Percentiles rank a stretch among this genome's conserved stretches.
Evolutionary conservation across 495 filamentous ascomycete species (phyloP).

Genomic region (Xylaria bambusicola): DNA sequence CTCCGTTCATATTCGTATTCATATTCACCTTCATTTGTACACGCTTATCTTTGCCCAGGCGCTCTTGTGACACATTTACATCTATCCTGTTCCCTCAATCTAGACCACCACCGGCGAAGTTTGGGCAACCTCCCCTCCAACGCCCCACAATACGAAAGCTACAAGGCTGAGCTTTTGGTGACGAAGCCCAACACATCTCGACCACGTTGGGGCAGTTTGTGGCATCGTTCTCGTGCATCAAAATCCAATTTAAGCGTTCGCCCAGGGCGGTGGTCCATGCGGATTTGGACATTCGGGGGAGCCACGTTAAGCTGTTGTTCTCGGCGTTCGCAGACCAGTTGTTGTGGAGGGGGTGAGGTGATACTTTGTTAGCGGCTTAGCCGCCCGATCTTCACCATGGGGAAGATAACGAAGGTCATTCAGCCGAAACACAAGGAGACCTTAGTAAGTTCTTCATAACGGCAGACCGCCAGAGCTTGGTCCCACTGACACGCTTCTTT

Average conservation of each 20-base stretch:
- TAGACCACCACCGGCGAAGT: slow-evolving; percentile 16
- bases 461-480: slow-evolving; percentile 26
- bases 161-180: slow-evolving; percentile 32
- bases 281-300: slow-evolving; percentile 33
- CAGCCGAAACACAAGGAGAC: slow-evolving; percentile 92
- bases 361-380: slow-evolving; percentile 51
- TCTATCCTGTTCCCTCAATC: neutral
- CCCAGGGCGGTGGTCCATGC: slow-evolving; percentile 31
- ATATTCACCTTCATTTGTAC: slow-evolving; percentile 23
- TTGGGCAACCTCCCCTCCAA: slow-evolving; percentile 15
- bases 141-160: slow-evolving; percentile 10
- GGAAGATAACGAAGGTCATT: slow-evolving; percentile 95
- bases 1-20: slow-evolving; percentile 22
- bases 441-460: slow-evolving; percentile 62
- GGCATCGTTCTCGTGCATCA: slow-evolving; percentile 22
- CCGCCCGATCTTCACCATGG: slow-evolving; percentile 67
- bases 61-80: neutral
- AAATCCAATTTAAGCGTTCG: slow-evolving; percentile 15
- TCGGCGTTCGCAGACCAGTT: slow-evolving; percentile 36
- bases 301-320: slow-evolving; percentile 40
- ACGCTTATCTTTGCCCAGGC: neutral
- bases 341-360: slow-evolving; percentile 52
- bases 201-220: slow-evolving; percentile 11
- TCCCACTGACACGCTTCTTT: slow-evolving; percentile 33
- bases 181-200: slow-evolving; percentile 26